Evolutionary conservation across 179 eudicot genomes (phyloP).

Genomic region (Monotropa hypopitys): DNA sequence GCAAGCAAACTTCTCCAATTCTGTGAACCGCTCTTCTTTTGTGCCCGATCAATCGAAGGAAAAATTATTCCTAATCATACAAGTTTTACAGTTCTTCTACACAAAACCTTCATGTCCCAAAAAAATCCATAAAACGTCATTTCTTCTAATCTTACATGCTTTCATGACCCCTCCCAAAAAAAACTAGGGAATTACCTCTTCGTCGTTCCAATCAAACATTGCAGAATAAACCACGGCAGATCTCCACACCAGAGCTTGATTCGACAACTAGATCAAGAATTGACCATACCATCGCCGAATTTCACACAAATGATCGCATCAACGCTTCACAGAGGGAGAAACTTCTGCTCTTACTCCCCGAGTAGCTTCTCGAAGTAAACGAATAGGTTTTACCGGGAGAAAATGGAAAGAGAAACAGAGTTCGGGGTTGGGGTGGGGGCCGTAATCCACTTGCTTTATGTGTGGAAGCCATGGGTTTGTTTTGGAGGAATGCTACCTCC

Average conservation of each 20-base stretch:
- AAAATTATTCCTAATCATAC: neutral
- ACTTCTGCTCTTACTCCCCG: too few species aligned
- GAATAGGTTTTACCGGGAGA: neutral
- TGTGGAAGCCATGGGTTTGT: neutral
- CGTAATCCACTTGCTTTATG: neutral
- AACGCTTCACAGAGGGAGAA: neutral
- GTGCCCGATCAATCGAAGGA: too few species aligned
- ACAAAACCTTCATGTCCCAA: neutral
- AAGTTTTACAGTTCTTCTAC: neutral
- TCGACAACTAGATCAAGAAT: neutral
- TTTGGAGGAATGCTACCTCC: too few species aligned
- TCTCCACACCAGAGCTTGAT: neutral
- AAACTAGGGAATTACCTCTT: neutral
- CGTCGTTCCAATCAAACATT: constrained; percentile 14
- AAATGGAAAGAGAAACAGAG: neutral
- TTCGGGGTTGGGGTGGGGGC: neutral
- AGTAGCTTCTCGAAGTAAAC: neutral
- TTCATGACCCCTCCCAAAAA: neutral
- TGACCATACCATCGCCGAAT: constrained; percentile 3
- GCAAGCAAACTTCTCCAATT: too few species aligned
- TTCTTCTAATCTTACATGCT: neutral
- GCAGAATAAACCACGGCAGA: constrained; percentile 5
- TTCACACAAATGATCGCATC: neutral
- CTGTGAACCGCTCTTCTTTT: too few species aligned
- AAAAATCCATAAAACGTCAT: neutral